Conservation (phyloP, 208 protist genomes). For the Acanthamoeba triangularis region DNA sequence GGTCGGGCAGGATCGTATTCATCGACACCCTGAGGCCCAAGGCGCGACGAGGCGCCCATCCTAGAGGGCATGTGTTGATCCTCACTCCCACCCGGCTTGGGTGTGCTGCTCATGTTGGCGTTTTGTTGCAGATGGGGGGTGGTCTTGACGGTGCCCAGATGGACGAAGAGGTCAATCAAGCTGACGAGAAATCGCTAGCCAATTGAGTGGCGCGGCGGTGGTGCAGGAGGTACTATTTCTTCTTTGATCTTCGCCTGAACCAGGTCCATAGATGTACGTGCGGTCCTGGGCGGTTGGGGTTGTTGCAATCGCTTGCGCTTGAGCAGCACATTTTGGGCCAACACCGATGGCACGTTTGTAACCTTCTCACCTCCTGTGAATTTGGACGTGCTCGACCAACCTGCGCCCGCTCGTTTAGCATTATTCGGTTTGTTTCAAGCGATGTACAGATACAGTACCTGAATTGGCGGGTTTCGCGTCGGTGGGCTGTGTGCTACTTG, state of each 20-base stretch:
- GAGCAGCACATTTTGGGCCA: constrained; percentile 40
- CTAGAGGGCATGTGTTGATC: neutral
- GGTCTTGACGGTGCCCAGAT: neutral
- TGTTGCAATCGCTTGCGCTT: constrained; percentile 52
- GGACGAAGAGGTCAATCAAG: neutral
- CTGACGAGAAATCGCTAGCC: neutral
- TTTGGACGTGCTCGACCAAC: neutral
- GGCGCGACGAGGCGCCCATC: neutral
- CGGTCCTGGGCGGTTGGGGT: neutral
- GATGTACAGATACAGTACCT: too few species aligned
- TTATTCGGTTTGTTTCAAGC: too few species aligned
- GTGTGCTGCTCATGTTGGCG: neutral
- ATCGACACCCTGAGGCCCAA: neutral
- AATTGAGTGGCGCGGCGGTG: neutral
- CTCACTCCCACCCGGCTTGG: neutral
- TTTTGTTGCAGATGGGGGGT: neutral
- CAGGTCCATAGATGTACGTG: neutral
- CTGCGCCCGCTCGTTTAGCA: neutral
- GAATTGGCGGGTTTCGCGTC: neutral
- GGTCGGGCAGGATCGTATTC: neutral
- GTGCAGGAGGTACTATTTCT: neutral
- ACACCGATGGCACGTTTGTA: neutral
- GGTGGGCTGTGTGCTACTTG: neutral
- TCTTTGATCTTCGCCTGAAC: neutral
- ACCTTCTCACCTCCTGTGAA: neutral